A percentile compares a stretch with the other conserved stretches of the same genome.
Conservation (phyloP, 768 basidiomycete species). For the Lyophyllum shimeji region DNA sequence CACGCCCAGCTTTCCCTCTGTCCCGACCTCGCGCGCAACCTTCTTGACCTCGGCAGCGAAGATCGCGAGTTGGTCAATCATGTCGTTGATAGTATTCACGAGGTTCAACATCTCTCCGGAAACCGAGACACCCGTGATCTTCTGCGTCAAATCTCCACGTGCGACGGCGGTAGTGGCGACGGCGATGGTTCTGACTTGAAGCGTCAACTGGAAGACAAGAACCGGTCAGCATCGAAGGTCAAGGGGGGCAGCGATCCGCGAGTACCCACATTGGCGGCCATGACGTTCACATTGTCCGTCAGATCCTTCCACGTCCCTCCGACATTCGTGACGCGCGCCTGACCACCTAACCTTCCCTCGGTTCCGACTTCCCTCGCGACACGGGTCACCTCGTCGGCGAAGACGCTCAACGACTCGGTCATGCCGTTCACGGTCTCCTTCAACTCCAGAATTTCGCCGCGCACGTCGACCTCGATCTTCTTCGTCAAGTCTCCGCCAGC, state of each 20-base stretch:
- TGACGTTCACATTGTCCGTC: conserved; percentile 94
- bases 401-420: conserved; percentile 84
- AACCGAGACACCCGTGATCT: conserved; percentile 89
- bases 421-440: conserved; percentile 95
- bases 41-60: conserved; percentile 77
- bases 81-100: conserved; percentile 96
- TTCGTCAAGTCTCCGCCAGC: conserved; percentile 91
- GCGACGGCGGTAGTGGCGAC: conserved; percentile 95
- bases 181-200: conserved; percentile 93
- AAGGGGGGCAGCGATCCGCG: neutral
- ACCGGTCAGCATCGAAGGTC: neutral
- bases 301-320: conserved; percentile 98
- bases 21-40: conserved; percentile 96
- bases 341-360: conserved; percentile 92
- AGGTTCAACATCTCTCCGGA: conserved; percentile 95
- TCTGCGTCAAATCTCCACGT: conserved; percentile 88
- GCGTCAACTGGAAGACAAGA: conserved; percentile 61
- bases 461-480: conserved; percentile 89
- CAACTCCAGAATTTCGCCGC: conserved; percentile 88
- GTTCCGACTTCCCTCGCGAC: conserved; percentile 98
- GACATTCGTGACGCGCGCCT: conserved; percentile 90
- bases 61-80: conserved; percentile 60
- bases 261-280: conserved; percentile 82
- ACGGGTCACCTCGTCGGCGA: conserved; percentile 77
- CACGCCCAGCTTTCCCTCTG: conserved; percentile 97